Evolutionary conservation across 441 rosid species (phyloP).

Genomic region (Croton setiger): DNA sequence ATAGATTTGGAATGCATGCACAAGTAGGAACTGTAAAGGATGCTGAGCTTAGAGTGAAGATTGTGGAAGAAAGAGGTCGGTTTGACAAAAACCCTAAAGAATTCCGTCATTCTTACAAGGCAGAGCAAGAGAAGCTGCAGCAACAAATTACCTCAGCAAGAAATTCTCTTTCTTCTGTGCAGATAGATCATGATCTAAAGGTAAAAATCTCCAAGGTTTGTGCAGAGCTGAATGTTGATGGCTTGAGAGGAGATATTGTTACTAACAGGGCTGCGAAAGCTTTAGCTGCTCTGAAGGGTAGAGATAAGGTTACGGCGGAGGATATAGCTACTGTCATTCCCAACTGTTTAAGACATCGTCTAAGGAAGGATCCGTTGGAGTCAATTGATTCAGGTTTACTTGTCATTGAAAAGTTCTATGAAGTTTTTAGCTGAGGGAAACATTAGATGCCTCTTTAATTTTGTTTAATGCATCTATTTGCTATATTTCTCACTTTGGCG

Average conservation of each 20-base stretch:
- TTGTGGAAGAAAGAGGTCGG: constrained; percentile 86
- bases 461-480: constrained; percentile 6
- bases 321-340: constrained; percentile 93
- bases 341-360: constrained; percentile 89
- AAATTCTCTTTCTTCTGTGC: constrained; percentile 57
- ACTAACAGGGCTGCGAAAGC: constrained; percentile 95
- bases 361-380: constrained; percentile 93
- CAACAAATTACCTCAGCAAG: constrained; percentile 72
- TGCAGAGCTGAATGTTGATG: constrained; percentile 85
- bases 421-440: constrained; percentile 55
- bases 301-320: constrained; percentile 70
- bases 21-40: constrained; percentile 95
- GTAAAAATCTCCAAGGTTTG: constrained; percentile 95
- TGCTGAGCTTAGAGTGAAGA: constrained; percentile 88
- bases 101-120: constrained; percentile 64
- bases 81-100: constrained; percentile 86
- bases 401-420: constrained; percentile 82
- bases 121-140: constrained; percentile 78
- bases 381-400: constrained; percentile 91
- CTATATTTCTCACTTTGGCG: constrained; percentile 8
- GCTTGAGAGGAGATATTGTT: constrained; percentile 91
- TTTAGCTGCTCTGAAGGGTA: constrained; percentile 77
- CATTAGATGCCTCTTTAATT: constrained; percentile 12
- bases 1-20: constrained; percentile 96
- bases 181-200: constrained; percentile 72